Conservation (phyloP, 306 rosid species). For the Luffa acutangula region DNA sequence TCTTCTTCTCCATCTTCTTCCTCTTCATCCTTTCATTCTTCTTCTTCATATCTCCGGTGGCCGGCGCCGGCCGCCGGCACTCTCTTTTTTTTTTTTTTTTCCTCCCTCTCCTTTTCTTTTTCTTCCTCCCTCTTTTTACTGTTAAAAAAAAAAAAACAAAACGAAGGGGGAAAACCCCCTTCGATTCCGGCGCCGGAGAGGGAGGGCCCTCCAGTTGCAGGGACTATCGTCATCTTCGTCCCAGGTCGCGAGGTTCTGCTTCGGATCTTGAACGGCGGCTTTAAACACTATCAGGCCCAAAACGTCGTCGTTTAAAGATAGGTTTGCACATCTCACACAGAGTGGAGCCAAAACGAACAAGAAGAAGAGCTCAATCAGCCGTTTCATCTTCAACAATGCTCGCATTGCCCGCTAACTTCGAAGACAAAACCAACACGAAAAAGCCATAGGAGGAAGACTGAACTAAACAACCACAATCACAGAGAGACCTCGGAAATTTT, state of each 20-base stretch:
- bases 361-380: not conserved
- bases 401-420: not conserved
- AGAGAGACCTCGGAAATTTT: not conserved
- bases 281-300: conserved; percentile 82
- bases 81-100: too few species aligned
- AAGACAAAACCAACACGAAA: not conserved
- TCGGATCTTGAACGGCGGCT: conserved; percentile 69
- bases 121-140: too few species aligned
- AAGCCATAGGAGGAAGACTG: not conserved
- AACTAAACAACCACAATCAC: too few species aligned
- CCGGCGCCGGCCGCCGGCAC: too few species aligned
- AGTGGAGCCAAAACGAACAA: conserved; percentile 5
- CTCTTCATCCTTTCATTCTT: too few species aligned
- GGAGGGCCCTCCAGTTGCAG: conserved; percentile 71
- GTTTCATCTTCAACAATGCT: not conserved
- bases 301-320: conserved; percentile 52
- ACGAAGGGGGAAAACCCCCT: too few species aligned
- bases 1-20: too few species aligned
- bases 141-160: too few species aligned
- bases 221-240: conserved; percentile 69
- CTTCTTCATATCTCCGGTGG: too few species aligned
- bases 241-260: conserved; percentile 60
- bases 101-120: too few species aligned
- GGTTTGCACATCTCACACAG: conserved; percentile 3
- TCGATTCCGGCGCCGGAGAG: too few species aligned